phyloP scores from a whole-genome alignment of 2,329 filamentous ascomycete species.

The Cadophora sp. region DNA sequence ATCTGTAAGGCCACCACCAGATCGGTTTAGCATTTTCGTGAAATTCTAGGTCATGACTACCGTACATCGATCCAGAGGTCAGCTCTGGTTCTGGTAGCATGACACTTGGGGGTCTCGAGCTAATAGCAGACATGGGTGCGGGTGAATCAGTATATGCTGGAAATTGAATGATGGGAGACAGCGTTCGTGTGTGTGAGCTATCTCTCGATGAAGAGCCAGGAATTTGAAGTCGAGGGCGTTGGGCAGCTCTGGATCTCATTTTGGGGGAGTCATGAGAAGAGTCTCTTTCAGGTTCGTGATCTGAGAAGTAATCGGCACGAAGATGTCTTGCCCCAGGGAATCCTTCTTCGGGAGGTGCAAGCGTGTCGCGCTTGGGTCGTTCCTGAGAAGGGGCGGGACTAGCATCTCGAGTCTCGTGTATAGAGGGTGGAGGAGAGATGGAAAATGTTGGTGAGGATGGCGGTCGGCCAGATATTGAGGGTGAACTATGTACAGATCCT shows the following conservation, averaged over 20 bases:
- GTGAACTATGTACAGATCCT: slow-evolving; percentile 32
- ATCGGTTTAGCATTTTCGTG: slow-evolving; percentile 48
- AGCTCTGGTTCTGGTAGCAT: slow-evolving; percentile 39
- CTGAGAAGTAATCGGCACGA: slow-evolving; percentile 44
- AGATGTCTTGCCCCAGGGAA: slow-evolving; percentile 45
- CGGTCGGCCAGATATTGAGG: slow-evolving; percentile 39
- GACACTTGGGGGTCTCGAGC: slow-evolving; percentile 41
- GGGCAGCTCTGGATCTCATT: slow-evolving; percentile 25
- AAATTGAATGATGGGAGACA: slow-evolving; percentile 42
- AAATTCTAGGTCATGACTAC: slow-evolving; percentile 30
- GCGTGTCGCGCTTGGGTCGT: slow-evolving; percentile 45
- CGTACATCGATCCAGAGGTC: slow-evolving; percentile 36
- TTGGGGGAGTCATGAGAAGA: slow-evolving; percentile 30
- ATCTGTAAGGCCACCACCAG: slow-evolving; percentile 81
- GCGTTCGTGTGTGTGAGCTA: slow-evolving; percentile 37
- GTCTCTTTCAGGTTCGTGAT: slow-evolving; percentile 37
- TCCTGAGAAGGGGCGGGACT: slow-evolving; percentile 44
- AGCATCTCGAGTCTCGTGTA: slow-evolving; percentile 39
- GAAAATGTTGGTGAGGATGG: slow-evolving; percentile 48
- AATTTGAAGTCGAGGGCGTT: slow-evolving; percentile 40
- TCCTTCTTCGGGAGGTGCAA: slow-evolving; percentile 50
- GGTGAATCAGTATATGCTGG: slow-evolving; percentile 44
- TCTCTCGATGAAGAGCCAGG: slow-evolving; percentile 39
- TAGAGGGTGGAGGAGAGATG: slow-evolving; percentile 39
- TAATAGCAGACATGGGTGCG: slow-evolving; percentile 37